These are phyloP conservation scores for Silene vulgaris DNA, from an alignment of 179 eudicot species.

Conservation along the genomic window DNA sequence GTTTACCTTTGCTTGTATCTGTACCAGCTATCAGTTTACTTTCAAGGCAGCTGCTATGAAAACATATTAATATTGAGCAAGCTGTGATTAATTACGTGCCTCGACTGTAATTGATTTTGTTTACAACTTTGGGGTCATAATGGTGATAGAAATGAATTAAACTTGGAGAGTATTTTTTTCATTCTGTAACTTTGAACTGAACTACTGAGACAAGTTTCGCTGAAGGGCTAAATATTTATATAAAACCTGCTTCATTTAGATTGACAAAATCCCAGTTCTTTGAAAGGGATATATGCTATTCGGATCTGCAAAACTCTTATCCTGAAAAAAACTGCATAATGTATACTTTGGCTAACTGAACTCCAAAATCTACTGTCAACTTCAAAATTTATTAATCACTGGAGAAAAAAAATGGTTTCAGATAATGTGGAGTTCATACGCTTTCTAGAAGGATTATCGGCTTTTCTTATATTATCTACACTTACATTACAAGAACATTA, in stretches of 20 bases:
- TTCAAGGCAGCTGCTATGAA: constrained; percentile 17
- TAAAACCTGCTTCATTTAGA: background rate
- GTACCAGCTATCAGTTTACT: background rate
- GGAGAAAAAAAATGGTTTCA: background rate
- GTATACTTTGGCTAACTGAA: background rate
- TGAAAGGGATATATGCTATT: background rate
- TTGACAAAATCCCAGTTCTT: background rate
- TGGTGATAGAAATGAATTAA: background rate
- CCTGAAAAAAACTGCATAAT: background rate
- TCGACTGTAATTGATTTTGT: constrained; percentile 17
- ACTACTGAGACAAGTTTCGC: no score
- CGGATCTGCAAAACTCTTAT: background rate
- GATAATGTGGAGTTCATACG: background rate
- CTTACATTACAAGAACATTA: background rate
- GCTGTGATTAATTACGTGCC: constrained; percentile 5
- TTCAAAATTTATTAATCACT: background rate
- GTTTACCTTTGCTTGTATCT: background rate
- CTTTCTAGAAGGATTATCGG: background rate
- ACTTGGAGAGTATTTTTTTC: background rate
- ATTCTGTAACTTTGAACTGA: background rate
- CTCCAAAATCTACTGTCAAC: no score
- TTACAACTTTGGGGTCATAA: background rate
- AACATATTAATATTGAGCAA: background rate
- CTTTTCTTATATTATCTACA: background rate
- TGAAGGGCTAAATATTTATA: no score